phyloP scores from a whole-genome alignment of 352 stramenopile species.

The Peronospora destructor region DNA sequence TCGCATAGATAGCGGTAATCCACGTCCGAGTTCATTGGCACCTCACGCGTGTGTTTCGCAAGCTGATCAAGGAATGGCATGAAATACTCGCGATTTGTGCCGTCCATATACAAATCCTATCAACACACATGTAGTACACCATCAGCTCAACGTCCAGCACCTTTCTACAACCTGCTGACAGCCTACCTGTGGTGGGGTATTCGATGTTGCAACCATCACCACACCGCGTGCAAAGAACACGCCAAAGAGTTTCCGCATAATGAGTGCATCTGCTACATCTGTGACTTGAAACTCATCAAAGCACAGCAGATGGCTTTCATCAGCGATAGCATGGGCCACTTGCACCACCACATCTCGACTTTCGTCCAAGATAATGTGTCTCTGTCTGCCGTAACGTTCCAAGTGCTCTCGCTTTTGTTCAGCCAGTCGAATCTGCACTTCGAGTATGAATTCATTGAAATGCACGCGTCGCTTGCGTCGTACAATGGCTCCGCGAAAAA shows the following conservation, averaged over 20 bases:
- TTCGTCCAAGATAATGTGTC: constrained; percentile 73
- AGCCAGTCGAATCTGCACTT: constrained; percentile 92
- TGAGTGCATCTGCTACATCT: constrained; percentile 95
- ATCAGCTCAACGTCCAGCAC: no score
- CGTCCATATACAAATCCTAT: constrained; percentile 91
- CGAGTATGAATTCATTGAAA: constrained; percentile 97
- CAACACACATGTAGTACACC: not conserved
- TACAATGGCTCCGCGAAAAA: constrained; percentile 66
- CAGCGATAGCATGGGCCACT: constrained; percentile 82
- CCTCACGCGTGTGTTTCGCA: constrained; percentile 78
- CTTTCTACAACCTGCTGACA: not conserved
- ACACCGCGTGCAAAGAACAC: constrained; percentile 86
- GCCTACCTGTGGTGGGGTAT: constrained; percentile 67
- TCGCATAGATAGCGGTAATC: constrained; percentile 70
- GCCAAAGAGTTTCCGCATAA: constrained; percentile 92
- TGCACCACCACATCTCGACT: constrained; percentile 62
- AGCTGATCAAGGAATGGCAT: constrained; percentile 93
- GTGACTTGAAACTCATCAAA: constrained; percentile 99
- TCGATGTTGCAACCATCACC: constrained; percentile 94
- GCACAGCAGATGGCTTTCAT: constrained; percentile 89
- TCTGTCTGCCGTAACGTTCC: constrained; percentile 64
- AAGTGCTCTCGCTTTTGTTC: constrained; percentile 85
- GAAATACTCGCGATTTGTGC: constrained; percentile 95
- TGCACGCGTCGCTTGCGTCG: constrained; percentile 88
- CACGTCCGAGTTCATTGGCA: constrained; percentile 57